A percentile compares a stretch with the other conserved stretches of the same genome.
Evolutionary conservation across 768 basidiomycete genomes (phyloP).

Genomic region (Amanita inopinata): DNA sequence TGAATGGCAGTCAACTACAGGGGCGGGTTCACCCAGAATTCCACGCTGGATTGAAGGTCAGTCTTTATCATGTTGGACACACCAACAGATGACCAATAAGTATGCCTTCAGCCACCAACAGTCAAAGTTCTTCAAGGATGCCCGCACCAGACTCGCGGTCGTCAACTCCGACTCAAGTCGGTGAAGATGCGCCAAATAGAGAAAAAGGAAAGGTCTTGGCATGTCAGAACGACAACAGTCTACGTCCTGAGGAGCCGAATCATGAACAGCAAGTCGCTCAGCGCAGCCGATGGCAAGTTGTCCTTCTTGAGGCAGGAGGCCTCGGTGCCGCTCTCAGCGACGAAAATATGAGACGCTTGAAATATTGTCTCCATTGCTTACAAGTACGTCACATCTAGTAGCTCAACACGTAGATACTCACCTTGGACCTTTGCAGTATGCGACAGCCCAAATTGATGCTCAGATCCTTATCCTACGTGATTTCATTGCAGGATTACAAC

Average conservation of each 20-base stretch:
- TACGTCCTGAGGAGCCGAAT: slow-evolving; percentile 6
- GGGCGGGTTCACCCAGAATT: slow-evolving; percentile 3
- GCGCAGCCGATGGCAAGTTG: slow-evolving; percentile 79
- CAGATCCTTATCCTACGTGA: slow-evolving; percentile 80
- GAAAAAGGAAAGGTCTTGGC: slow-evolving; percentile 1
- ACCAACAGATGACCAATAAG: background rate
- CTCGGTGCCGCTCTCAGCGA: slow-evolving; percentile 83
- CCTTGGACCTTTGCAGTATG: slow-evolving; percentile 43
- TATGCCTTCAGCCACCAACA: slow-evolving; percentile 23
- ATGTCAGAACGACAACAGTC: slow-evolving; percentile 1
- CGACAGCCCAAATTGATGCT: slow-evolving; percentile 78
- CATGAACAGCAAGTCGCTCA: slow-evolving; percentile 47
- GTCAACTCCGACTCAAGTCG: slow-evolving; percentile 17
- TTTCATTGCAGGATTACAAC: slow-evolving; percentile 67
- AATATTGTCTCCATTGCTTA: slow-evolving; percentile 84
- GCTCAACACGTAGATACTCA: slow-evolving; percentile 5
- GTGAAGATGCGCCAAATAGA: slow-evolving; percentile 9
- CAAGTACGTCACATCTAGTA: slow-evolving; percentile 41
- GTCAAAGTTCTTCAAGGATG: slow-evolving; percentile 25
- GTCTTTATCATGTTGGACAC: slow-evolving; percentile 1
- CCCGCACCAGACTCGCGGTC: slow-evolving; percentile 21
- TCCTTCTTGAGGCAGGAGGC: slow-evolving; percentile 80
- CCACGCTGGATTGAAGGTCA: slow-evolving; percentile 31
- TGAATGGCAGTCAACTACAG: too few relatives aligned
- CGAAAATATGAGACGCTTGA: slow-evolving; percentile 78